These are phyloP conservation scores for Phaffia rhodozyma DNA, from an alignment of 1,284 basidiomycete species.

Conservation along the genomic window DNA sequence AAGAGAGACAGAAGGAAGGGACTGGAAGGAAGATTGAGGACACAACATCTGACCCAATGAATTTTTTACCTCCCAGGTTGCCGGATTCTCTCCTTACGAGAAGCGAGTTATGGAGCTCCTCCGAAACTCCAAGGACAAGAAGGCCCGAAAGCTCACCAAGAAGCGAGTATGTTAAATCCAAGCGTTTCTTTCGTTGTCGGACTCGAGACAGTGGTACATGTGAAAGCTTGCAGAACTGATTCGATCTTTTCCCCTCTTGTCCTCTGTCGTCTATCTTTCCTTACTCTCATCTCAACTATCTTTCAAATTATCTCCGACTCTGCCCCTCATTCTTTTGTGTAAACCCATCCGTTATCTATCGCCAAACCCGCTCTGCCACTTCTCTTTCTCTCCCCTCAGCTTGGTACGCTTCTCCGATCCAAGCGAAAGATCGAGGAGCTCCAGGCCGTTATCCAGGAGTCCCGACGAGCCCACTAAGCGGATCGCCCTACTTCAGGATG, in stretches of 20 bases:
- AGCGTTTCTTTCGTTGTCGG: not conserved
- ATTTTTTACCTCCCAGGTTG: constrained; percentile 27
- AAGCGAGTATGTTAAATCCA: constrained; percentile 62
- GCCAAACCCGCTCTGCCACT: not conserved
- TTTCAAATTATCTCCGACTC: not conserved
- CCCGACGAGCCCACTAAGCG: constrained; percentile 29
- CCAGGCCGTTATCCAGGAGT: constrained; percentile 63
- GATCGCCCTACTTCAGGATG: not conserved
- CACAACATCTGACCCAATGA: not conserved
- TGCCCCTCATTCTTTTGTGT: not conserved
- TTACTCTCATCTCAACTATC: not conserved
- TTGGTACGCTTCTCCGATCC: constrained; percentile 88
- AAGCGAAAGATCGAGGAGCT: constrained; percentile 97
- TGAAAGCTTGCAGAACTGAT: not conserved
- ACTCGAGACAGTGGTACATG: not conserved
- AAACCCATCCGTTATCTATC: not conserved
- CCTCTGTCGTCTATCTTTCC: not conserved
- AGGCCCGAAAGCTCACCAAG: constrained; percentile 94
- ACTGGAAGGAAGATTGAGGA: too few species aligned
- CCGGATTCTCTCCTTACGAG: constrained; percentile 97
- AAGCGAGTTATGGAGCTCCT: constrained; percentile 96
- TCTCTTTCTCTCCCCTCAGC: constrained; percentile 39
- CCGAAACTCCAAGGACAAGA: constrained; percentile 99
- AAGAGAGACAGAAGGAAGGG: too few species aligned
- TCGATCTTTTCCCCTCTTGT: not conserved